Percentiles rank a stretch among this genome's conserved stretches.
phyloP scores from a whole-genome alignment of 2,329 filamentous ascomycete species.

The Apiospora pterosperma region DNA sequence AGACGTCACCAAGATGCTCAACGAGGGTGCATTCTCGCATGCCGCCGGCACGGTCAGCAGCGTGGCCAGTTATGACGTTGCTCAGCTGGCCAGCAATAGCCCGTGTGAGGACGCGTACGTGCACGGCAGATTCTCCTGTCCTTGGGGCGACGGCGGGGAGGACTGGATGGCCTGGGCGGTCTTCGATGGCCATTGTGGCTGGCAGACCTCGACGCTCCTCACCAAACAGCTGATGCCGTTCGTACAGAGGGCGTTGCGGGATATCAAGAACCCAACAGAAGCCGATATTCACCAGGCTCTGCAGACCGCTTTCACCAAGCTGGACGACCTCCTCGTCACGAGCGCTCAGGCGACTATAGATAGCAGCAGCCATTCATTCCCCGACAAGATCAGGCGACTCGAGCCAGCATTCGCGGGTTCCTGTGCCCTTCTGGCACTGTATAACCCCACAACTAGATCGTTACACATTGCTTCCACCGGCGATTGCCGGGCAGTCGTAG shows the following conservation, averaged over 20 bases:
- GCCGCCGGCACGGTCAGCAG: slow-evolving; percentile 11
- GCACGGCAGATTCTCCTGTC: slow-evolving; percentile 27
- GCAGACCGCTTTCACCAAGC: slow-evolving; percentile 32
- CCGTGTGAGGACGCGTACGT: slow-evolving; percentile 30
- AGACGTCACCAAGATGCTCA: slow-evolving; percentile 25
- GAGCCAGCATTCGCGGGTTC: slow-evolving; percentile 46
- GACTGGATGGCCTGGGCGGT: slow-evolving; percentile 31
- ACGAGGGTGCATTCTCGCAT: slow-evolving; percentile 21
- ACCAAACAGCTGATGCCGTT: slow-evolving; percentile 26
- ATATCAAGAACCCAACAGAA: slow-evolving; percentile 14
- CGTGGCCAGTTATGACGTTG: slow-evolving; percentile 26
- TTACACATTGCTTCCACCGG: slow-evolving; percentile 61
- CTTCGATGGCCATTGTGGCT: slow-evolving; percentile 33
- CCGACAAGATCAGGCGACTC: slow-evolving; percentile 25
- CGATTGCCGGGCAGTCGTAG: slow-evolving; percentile 65
- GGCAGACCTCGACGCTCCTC: slow-evolving; percentile 29
- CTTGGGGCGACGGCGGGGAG: slow-evolving; percentile 13
- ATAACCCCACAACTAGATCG: slow-evolving; percentile 45
- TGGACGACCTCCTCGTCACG: slow-evolving; percentile 32
- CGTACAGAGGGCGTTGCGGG: slow-evolving; percentile 22
- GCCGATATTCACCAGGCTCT: slow-evolving; percentile 30
- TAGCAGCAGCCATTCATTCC: slow-evolving; percentile 22
- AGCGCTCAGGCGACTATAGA: slow-evolving; percentile 22
- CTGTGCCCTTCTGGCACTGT: slow-evolving; percentile 60
- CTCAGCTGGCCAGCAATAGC: slow-evolving; percentile 28